Percentiles rank a stretch among this genome's conserved stretches.
phyloP scores from a whole-genome alignment of 768 basidiomycete genomes.

The Astraeus odoratus region DNA sequence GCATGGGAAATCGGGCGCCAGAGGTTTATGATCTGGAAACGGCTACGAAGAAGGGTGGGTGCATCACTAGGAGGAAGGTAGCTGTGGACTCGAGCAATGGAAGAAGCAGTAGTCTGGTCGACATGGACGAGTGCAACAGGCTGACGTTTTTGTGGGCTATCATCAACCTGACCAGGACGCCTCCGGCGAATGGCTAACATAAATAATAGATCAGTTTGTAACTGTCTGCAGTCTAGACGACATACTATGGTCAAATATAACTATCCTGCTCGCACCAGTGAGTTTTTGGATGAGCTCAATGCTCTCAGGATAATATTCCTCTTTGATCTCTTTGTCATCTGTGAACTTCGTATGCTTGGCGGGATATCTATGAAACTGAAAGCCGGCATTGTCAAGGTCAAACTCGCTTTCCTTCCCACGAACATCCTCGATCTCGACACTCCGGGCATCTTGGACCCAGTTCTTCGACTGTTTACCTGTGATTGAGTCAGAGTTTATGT shows the following conservation, averaged over 20 bases:
- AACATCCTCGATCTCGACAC: conserved; percentile 25
- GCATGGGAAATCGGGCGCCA: conserved; percentile 52
- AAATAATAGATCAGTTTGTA: not conserved
- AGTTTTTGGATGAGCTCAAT: conserved; percentile 30
- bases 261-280: conserved; percentile 32
- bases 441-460: conserved; percentile 11
- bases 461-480: conserved; percentile 15
- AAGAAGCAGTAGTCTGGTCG: conserved; percentile 37
- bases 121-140: conserved; percentile 38
- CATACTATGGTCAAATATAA: conserved; percentile 39
- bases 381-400: conserved; percentile 29
- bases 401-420: conserved; percentile 28
- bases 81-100: conserved; percentile 36
- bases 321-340: conserved; percentile 29
- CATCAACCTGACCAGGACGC: conserved; percentile 29
- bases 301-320: conserved; percentile 35
- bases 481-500: conserved; percentile 13
- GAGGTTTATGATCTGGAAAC: conserved; percentile 54
- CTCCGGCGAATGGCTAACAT: conserved; percentile 36
- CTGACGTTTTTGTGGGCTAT: conserved; percentile 35
- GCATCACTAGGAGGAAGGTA: conserved; percentile 45
- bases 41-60: conserved; percentile 34
- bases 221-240: not conserved
- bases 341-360: conserved; percentile 26
- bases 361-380: conserved; percentile 25